Evolutionary conservation across 2,329 filamentous ascomycete genomes (phyloP), one percentile per base, ranked within the genome.

Genomic region (Amauroascus verrucosus): DNA sequence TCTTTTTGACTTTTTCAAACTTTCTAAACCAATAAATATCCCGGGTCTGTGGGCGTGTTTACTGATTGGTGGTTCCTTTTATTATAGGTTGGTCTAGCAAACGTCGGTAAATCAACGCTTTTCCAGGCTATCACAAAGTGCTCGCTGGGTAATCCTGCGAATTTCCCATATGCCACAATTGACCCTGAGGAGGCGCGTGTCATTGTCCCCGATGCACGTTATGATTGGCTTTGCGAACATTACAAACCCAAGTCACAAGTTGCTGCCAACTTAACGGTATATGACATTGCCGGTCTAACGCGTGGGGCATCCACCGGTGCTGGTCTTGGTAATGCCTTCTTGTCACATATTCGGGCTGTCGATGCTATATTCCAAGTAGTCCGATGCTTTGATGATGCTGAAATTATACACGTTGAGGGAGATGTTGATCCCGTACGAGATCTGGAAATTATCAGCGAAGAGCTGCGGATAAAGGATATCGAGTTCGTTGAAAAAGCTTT

Each of bases 41-140:
- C 38, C 46, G 35, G 22, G 56, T 37, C 41, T 38, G 41, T 53
- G 33, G 47, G 14, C 40, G 48, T n/a, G 45, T 24, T 38, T 16
- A 7, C 26, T 30, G 26, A 30, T 9, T 30, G 26, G 5, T 30
- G 26, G 26, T 30, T 30, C 26, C 5, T 4, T 30, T 4, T 30
- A n/a, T 9, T 13, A 52, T 71, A 95, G 89, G 89, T 98, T 73
- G 93, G 93, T 75, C 84, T 98, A 67, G 93, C 93, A 73, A 98
- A 98, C 74, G 94, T 98, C 64, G 93, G 93, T 73, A 98, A 98
- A 78, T 98, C 93, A 62, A 98, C 94, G 32, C 83, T 98, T 65
- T 98, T 98, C 82, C 94, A 98, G 79, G 89, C 93, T 69, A 96
- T 98, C 75, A 98, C 93, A 70, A 97, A 96, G 79, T 95, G 86